These are phyloP conservation scores for Hypomyces rosellus DNA, from an alignment of 2,329 filamentous ascomycete genomes.

Conservation along the genomic window DNA sequence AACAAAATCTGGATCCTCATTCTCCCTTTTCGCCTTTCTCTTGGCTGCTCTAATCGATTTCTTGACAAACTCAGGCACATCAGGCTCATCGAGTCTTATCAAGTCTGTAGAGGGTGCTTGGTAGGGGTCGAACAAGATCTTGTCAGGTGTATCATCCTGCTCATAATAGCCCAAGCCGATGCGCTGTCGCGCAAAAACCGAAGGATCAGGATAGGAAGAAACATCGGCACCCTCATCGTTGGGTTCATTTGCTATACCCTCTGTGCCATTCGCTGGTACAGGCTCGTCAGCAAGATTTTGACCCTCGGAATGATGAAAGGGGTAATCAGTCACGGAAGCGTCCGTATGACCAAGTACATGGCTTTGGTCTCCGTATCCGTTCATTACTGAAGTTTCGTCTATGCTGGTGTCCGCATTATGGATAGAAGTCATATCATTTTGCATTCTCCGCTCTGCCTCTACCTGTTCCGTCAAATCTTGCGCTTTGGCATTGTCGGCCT, in stretches of 20 bases:
- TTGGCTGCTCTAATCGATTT: constrained; percentile 49
- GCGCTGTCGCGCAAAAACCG: constrained; percentile 39
- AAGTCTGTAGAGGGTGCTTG: constrained; percentile 44
- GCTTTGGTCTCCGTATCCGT: constrained; percentile 26
- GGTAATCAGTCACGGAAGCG: constrained; percentile 3
- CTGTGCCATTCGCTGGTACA: constrained; percentile 3
- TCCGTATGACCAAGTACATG: constrained; percentile 24
- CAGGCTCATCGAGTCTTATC: constrained; percentile 36
- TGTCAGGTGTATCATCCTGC: constrained; percentile 50
- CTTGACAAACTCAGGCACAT: constrained; percentile 49
- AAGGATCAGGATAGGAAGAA: constrained; percentile 43
- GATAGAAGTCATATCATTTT: constrained; percentile 9
- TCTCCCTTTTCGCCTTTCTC: constrained; percentile 45
- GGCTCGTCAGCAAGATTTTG: constrained; percentile 12
- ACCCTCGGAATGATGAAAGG: constrained; percentile 1
- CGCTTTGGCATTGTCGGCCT: constrained; percentile 52
- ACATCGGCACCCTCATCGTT: constrained; percentile 25
- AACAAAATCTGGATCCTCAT: constrained; percentile 49
- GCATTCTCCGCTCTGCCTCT: constrained; percentile 19
- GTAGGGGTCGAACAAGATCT: constrained; percentile 54
- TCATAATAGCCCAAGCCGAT: constrained; percentile 58
- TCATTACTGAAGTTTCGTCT: constrained; percentile 7
- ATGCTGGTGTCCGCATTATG: neutral
- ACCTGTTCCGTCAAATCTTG: constrained; percentile 34
- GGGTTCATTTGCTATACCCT: constrained; percentile 10